Conservation (phyloP, 441 rosid genomes). For the Caryocar brasiliense region DNA sequence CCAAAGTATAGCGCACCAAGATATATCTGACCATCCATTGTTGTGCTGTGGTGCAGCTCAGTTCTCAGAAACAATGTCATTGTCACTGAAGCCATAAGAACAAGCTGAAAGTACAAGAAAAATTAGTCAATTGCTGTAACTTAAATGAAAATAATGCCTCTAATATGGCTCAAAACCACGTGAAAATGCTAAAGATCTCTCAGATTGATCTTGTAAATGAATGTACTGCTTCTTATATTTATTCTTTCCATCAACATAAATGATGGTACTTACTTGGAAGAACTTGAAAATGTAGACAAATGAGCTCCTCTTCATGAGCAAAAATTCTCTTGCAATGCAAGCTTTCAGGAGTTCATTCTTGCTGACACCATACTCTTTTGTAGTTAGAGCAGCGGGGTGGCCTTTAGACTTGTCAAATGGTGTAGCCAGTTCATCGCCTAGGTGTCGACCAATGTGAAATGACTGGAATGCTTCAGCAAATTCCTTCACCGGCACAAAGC, state of each 20-base stretch:
- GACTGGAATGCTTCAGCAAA: constrained; percentile 62
- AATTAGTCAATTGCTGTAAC: not conserved
- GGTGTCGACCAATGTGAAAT: constrained; percentile 43
- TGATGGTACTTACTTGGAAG: constrained; percentile 35
- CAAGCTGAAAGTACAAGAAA: constrained; percentile 34
- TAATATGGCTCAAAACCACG: too few species aligned
- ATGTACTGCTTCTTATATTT: not conserved
- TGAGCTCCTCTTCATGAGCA: constrained; percentile 80
- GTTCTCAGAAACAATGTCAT: constrained; percentile 60
- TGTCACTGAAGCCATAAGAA: constrained; percentile 32
- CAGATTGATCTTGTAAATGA: too few species aligned
- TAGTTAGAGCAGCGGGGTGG: constrained; percentile 71
- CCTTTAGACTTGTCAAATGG: constrained; percentile 63
- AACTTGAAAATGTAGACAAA: constrained; percentile 62
- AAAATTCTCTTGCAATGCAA: constrained; percentile 57
- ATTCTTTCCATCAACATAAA: not conserved
- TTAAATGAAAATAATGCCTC: too few species aligned
- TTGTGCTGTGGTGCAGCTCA: constrained; percentile 46
- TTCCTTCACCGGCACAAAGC: constrained; percentile 40
- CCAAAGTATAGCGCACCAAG: constrained; percentile 59
- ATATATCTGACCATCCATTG: constrained; percentile 49
- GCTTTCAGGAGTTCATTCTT: constrained; percentile 53
- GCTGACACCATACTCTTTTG: constrained; percentile 47
- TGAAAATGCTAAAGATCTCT: too few species aligned
- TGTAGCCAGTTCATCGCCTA: constrained; percentile 45